These are phyloP conservation scores for Penicillium silybi DNA, from an alignment of 495 filamentous ascomycete genomes.

Conservation along the genomic window DNA sequence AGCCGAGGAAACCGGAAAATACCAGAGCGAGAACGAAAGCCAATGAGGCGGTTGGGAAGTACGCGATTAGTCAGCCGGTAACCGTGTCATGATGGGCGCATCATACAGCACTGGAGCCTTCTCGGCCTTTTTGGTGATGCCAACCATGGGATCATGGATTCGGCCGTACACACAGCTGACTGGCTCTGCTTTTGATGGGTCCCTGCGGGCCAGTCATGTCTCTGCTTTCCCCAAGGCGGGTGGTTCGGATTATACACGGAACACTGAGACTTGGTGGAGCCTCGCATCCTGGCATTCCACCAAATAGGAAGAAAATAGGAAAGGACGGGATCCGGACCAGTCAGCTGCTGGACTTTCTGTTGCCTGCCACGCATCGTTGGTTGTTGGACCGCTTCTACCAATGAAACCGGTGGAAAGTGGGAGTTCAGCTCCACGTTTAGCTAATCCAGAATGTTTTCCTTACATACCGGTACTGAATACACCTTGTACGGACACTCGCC, in stretches of 20 bases:
- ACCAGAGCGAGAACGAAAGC: neutral
- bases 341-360: slow-evolving; percentile 4
- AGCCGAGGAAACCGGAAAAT: slow-evolving; percentile 1
- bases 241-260: slow-evolving; percentile 26
- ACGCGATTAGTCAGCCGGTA: slow-evolving; percentile 24
- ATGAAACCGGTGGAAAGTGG: no score
- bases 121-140: neutral
- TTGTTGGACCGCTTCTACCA: no score
- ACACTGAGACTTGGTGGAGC: slow-evolving; percentile 12
- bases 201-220: slow-evolving; percentile 1
- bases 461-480: neutral
- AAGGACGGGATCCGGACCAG: slow-evolving; percentile 17
- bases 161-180: slow-evolving; percentile 7
- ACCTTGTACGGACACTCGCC: neutral
- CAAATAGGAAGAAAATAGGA: slow-evolving; percentile 10
- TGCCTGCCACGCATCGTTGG: no score
- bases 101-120: neutral
- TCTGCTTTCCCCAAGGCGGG: slow-evolving; percentile 7
- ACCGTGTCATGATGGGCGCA: slow-evolving; percentile 17
- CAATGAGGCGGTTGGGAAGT: slow-evolving; percentile 17
- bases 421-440: neutral
- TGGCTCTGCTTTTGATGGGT: neutral
- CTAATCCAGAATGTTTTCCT: slow-evolving; percentile 1
- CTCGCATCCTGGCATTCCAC: slow-evolving; percentile 24
- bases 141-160: slow-evolving; percentile 19